phyloP scores from a whole-genome alignment of 768 basidiomycete genomes.

The Pisolithus tinctorius region DNA sequence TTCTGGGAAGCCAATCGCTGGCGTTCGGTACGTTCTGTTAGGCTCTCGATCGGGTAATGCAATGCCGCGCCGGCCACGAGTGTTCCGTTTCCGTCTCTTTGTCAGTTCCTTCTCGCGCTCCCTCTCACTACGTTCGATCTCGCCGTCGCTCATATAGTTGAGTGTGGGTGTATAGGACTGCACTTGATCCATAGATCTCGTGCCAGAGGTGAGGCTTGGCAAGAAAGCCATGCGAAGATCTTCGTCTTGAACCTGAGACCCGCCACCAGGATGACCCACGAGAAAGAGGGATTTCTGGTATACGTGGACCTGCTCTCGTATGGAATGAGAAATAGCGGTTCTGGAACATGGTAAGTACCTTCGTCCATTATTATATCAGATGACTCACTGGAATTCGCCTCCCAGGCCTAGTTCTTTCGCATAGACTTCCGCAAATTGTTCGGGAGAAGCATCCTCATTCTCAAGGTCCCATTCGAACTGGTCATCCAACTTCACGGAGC shows the following conservation, averaged over 20 bases:
- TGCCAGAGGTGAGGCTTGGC: conserved; percentile 64
- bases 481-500: conserved; percentile 88
- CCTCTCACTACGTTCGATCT: conserved; percentile 83
- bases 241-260: conserved; percentile 74
- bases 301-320: conserved; percentile 89
- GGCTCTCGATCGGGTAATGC: conserved; percentile 90
- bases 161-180: conserved; percentile 82
- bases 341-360: conserved; percentile 36
- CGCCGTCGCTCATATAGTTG: conserved; percentile 81
- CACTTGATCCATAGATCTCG: conserved; percentile 74
- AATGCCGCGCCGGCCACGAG: conserved; percentile 73
- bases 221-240: conserved; percentile 88
- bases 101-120: conserved; percentile 91
- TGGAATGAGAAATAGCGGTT: conserved; percentile 91
- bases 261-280: conserved; percentile 81
- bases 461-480: conserved; percentile 98
- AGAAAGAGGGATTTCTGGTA: conserved; percentile 91
- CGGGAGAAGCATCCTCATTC: conserved; percentile 73
- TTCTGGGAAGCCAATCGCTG: conserved; percentile 80
- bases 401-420: conserved; percentile 79
- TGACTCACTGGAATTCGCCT: conserved; percentile 84
- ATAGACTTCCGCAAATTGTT: conserved; percentile 88
- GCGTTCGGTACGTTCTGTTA: conserved; percentile 84
- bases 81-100: conserved; percentile 78
- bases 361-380: not conserved